Evolutionary conservation across 352 stramenopile species (phyloP), one percentile per base, ranked within the genome.

Genomic region (Phytophthora cajani): DNA sequence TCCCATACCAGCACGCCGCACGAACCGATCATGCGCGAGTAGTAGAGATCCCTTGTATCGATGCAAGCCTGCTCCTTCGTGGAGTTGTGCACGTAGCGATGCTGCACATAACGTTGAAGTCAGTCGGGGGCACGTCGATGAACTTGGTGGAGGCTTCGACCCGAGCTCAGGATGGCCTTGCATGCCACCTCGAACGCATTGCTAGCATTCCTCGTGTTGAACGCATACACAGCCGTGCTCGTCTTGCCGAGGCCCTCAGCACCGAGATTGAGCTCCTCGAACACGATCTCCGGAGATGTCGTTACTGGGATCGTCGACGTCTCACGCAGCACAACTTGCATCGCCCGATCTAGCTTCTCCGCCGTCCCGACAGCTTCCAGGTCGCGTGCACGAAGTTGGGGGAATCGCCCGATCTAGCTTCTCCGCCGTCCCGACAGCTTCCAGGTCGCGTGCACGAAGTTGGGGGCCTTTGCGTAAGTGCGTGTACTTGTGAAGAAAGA

Each of bases 1-100:
- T 83, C 75, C 75, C 78, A 85, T 3, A 81, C 65, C 42, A 85
- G 52, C 21, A 85, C 69, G 27, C 66, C 75, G 32, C 70, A 72
- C 7, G 71, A 72, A 3, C 66, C 63, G 10, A 59, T 44, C 44
- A 81, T 70, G 5, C 65, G 63, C 32, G 78, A 81, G 52, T 74
- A 79, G n/a, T 69, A 77, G 5, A 74, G 49, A 27, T 69, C 67
- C 12, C 69, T 59, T 2, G 64, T 52, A 56, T 85, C 61, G 2
- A 74, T 64, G 2, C 47, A 69, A 17, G 76, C 30, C 59, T 78
- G 52, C 1, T 44, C 61, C 17, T 76, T 68, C 0, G 50, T 70
- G 46, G 23, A 30, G 40, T 71, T 64, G 27, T 72, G 68, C 52
- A 63, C 32, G 44, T 76, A 76, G 1, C 38, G 53, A 7, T 72